Base-by-base conservation (phyloP, 1,139 yeast genomes). In the Petasospora fabianii region DNA sequence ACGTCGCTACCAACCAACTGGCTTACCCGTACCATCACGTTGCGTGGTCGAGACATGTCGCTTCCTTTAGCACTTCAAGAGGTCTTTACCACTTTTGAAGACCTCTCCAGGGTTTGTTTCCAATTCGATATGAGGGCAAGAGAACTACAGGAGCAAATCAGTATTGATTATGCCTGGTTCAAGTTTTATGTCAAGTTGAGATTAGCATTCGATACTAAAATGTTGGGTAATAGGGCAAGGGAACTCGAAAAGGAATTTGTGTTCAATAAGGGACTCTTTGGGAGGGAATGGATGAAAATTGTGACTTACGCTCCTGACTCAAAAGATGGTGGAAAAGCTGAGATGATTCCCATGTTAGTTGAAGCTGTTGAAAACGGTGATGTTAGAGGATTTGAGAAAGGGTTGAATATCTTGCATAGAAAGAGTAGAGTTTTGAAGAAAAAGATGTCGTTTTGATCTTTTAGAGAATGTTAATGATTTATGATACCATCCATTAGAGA, bases 141-240 rank as follows among this genome's bases (percentile, higher is more conserved):
- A 10, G 53, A 56, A 2, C 65, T 84, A 13, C 77, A 75, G 48
- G 59, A 59, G 2, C 66, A 70, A 19, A 70, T 81, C 36, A 60
- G 67, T 2, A 64, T 69, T 34, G 95, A 83, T 51, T 80, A 74
- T 50, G 86, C 95, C 1, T 81, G 92, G 85, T 84, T 80, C 62
- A 67, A 68, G 48, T 64, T 71, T 41, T 71, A 68, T 50, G 72
- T 69, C 46, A 84, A 84, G 55, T 53, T 84, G 26, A 70, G 65
- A 36, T 66, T 79, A 12, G 80, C 78, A 45, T 73, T 82, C 13
- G 73, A 73, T 42, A 68, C 81, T 46, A 75, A 79, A 45, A 60
- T 73, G 18, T 64, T 76, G 10, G 81, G 81, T 50, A 66, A 66
- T 38, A 77, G 73, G 50, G 60, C 81, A 26, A 67, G 73, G 24